Evolutionary conservation across 257 asterid genomes (phyloP).

Genomic region (Mentha longifolia): DNA sequence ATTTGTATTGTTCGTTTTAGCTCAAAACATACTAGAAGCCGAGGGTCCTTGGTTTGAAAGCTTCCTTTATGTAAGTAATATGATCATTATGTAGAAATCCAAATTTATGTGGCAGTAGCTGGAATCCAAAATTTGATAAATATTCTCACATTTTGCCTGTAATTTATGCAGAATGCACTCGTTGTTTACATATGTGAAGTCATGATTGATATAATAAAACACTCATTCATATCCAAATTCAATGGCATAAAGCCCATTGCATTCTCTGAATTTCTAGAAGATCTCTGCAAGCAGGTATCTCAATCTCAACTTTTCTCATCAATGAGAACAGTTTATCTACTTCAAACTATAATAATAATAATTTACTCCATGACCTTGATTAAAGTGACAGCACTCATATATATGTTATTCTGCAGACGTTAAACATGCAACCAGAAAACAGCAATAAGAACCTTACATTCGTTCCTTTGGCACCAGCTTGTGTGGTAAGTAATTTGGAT

Average conservation of each 20-base stretch:
- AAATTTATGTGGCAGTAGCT: constrained; percentile 2
- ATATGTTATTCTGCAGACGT: constrained; percentile 50
- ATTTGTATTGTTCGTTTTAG: constrained; percentile 90
- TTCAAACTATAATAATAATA: not conserved
- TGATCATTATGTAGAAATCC: constrained; percentile 8
- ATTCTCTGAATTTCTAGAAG: constrained; percentile 94
- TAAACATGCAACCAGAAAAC: constrained; percentile 68
- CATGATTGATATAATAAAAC: constrained; percentile 88
- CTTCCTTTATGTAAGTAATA: constrained; percentile 72
- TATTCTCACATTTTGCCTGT: not conserved
- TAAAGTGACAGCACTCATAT: constrained; percentile 11
- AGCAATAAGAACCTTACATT: constrained; percentile 71
- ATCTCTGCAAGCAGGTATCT: constrained; percentile 94
- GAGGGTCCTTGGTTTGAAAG: constrained; percentile 96
- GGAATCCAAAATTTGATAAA: not conserved
- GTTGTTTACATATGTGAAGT: constrained; percentile 84
- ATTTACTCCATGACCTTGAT: constrained; percentile 6
- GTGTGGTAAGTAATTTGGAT: constrained; percentile 65
- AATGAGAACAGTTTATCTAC: not conserved
- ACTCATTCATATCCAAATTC: constrained; percentile 95
- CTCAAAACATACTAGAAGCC: constrained; percentile 92
- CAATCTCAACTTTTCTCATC: not conserved
- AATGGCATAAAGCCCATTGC: constrained; percentile 87
- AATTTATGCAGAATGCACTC: constrained; percentile 80
- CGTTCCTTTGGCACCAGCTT: constrained; percentile 95